A percentile compares a stretch with the other conserved stretches of the same genome.
Evolutionary conservation across 495 filamentous ascomycete genomes (phyloP).

Genomic region (Haplographium delicatum): DNA sequence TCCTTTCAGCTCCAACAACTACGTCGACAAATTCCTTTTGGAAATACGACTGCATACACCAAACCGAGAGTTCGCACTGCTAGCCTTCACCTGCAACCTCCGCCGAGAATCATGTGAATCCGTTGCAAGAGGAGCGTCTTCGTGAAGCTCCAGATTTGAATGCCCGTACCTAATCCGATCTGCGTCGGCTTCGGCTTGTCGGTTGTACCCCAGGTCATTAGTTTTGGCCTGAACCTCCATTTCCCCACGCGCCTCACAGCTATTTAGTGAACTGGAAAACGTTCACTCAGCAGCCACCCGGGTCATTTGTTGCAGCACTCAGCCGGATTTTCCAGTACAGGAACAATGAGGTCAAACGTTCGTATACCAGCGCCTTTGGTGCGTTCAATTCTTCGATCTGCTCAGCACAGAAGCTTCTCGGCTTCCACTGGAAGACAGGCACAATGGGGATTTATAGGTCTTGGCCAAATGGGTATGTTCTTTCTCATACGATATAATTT

Average conservation of each 20-base stretch:
- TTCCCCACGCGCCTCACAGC: neutral
- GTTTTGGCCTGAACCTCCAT: neutral
- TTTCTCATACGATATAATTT: slow-evolving; percentile 7
- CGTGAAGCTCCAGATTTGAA: too few relatives aligned
- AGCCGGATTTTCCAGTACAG: neutral
- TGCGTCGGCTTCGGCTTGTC: neutral
- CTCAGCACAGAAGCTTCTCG: slow-evolving; percentile 49
- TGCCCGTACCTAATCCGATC: too few relatives aligned
- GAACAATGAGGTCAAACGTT: slow-evolving; percentile 22
- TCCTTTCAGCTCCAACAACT: too few relatives aligned
- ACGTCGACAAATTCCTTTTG: too few relatives aligned
- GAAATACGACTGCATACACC: too few relatives aligned
- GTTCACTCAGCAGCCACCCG: slow-evolving; percentile 7
- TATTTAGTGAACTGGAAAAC: too few relatives aligned
- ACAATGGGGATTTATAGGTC: slow-evolving; percentile 78
- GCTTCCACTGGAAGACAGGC: slow-evolving; percentile 47
- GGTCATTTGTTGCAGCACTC: neutral
- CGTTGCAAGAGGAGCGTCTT: too few relatives aligned
- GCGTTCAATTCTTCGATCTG: slow-evolving; percentile 14
- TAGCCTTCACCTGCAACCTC: too few relatives aligned
- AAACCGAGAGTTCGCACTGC: too few relatives aligned
- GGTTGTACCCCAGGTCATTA: neutral
- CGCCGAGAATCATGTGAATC: too few relatives aligned
- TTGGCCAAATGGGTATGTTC: slow-evolving; percentile 79
- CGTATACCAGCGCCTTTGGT: slow-evolving; percentile 17